These are phyloP conservation scores for Juglanconis sp. DNA, from an alignment of 2,329 filamentous ascomycete genomes.

Conservation along the genomic window DNA sequence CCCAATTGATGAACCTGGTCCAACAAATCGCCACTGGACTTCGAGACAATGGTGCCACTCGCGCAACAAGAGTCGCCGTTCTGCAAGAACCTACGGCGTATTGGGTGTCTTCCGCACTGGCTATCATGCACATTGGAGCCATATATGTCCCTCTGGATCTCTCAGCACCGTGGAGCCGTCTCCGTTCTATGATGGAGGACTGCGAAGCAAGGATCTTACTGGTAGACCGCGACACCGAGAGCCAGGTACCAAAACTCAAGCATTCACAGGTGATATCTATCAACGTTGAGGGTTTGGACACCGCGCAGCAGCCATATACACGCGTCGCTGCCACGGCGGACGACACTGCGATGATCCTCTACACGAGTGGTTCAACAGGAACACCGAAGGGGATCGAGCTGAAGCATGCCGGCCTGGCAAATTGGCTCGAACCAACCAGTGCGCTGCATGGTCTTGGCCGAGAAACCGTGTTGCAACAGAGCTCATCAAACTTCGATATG, in stretches of 20 bases:
- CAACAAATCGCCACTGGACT: constrained; percentile 31
- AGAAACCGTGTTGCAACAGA: constrained; percentile 33
- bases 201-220: constrained; percentile 27
- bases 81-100: constrained; percentile 34
- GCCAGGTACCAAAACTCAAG: background rate
- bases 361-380: constrained; percentile 29
- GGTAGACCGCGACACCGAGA: constrained; percentile 9
- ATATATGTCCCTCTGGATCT: constrained; percentile 40
- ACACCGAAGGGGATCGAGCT: constrained; percentile 40
- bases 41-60: constrained; percentile 9
- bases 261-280: too few species aligned
- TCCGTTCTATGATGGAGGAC: constrained; percentile 27
- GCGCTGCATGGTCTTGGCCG: constrained; percentile 18
- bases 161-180: constrained; percentile 26
- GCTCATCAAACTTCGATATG: constrained; percentile 38
- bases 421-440: background rate
- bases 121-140: constrained; percentile 35
- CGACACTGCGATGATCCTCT: constrained; percentile 29
- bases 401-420: constrained; percentile 23
- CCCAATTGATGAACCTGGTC: constrained; percentile 28
- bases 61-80: constrained; percentile 33
- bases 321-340: background rate
- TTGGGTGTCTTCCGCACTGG: constrained; percentile 36
- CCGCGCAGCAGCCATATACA: background rate
- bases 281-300: background rate